Evolutionary conservation across 345 rosid species (phyloP), one percentile per base, ranked within the genome.

Genomic region (Euphorbia lathyris): DNA sequence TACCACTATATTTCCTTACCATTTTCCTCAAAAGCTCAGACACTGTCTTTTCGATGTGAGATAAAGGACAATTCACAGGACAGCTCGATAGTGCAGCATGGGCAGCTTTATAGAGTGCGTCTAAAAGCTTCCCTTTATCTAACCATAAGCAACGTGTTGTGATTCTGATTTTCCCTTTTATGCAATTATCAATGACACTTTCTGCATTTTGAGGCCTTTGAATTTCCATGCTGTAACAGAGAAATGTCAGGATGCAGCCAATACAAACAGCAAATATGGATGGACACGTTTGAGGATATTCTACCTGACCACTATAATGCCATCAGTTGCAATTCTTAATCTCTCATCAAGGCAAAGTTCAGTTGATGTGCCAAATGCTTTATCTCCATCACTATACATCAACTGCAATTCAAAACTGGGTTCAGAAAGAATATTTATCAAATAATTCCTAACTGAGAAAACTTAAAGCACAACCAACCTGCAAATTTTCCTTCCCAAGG

Each of bases 91-190:
- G 86, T 58, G 97, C 81, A 64, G 94, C 99, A 77, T 88, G 91
- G 48, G 99, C 97, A 73, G 96, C 99, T 82, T 87, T 90, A 77
- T 90, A 81, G 59, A 95, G 92, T 60, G 92, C 92, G 72, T 92
- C 97, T 63, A 92, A 82, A 32, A 95, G 97, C 82, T 86, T 88
- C 70, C 99, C 97, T 78, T 92, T 92, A 79, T 95, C 99, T 72
- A 95, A 87, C 99, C 99, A 95, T 79, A 95, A 83, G 81, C 99
- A 92, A 27, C 97, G 90, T 10, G 99, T 95, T 20, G 97, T 88
- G 80, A 95, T 92, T 81, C 88, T 88, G 81, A 95, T 85, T 75
- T 90, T 95, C 65, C 97, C 99, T 81, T 88, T 92, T 78, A 95
- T 63, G 68, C 77, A 66, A 77, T 82, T 82, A 55, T 83, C 89